phyloP scores from a whole-genome alignment of 768 basidiomycete species.

The Kwoniella mangroviensis region DNA sequence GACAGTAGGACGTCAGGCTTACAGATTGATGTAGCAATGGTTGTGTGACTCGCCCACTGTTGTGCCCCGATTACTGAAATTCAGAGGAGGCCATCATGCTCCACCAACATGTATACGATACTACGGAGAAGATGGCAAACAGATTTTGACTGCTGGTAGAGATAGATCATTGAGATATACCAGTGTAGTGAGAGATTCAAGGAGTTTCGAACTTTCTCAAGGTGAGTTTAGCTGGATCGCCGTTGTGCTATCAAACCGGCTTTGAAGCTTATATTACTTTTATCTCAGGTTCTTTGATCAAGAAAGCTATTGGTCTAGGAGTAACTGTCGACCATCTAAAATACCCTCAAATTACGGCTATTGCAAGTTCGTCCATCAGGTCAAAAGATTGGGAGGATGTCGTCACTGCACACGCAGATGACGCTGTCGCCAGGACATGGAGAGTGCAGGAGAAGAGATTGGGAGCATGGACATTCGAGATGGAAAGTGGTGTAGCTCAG shows the following conservation, averaged over 20 bases:
- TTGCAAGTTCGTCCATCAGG: slow-evolving; percentile 78
- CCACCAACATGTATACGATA: slow-evolving; percentile 91
- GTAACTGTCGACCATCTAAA: slow-evolving; percentile 82
- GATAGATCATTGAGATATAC: slow-evolving; percentile 89
- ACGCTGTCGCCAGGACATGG: slow-evolving; percentile 84
- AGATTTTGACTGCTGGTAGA: slow-evolving; percentile 76
- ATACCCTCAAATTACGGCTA: slow-evolving; percentile 74
- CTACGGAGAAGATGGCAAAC: slow-evolving; percentile 97
- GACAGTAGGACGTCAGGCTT: neutral
- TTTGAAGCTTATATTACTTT: too few species aligned
- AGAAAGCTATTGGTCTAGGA: slow-evolving; percentile 76
- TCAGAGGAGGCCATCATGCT: slow-evolving; percentile 85
- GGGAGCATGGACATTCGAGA: slow-evolving; percentile 74
- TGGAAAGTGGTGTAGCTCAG: slow-evolving; percentile 72
- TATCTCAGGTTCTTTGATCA: slow-evolving; percentile 72
- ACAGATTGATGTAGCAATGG: slow-evolving; percentile 78
- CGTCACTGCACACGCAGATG: slow-evolving; percentile 84
- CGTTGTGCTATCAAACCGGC: too few species aligned
- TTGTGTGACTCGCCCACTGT: slow-evolving; percentile 88
- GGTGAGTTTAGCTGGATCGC: slow-evolving; percentile 60
- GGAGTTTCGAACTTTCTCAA: slow-evolving; percentile 93
- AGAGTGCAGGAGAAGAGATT: slow-evolving; percentile 77
- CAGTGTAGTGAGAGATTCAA: slow-evolving; percentile 90
- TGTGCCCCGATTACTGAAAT: slow-evolving; percentile 85
- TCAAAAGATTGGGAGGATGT: slow-evolving; percentile 98